Percentiles rank a stretch among this genome's conserved stretches.
Evolutionary conservation across 352 stramenopile genomes (phyloP).

Genomic region (Globisporangium cystogenes): DNA sequence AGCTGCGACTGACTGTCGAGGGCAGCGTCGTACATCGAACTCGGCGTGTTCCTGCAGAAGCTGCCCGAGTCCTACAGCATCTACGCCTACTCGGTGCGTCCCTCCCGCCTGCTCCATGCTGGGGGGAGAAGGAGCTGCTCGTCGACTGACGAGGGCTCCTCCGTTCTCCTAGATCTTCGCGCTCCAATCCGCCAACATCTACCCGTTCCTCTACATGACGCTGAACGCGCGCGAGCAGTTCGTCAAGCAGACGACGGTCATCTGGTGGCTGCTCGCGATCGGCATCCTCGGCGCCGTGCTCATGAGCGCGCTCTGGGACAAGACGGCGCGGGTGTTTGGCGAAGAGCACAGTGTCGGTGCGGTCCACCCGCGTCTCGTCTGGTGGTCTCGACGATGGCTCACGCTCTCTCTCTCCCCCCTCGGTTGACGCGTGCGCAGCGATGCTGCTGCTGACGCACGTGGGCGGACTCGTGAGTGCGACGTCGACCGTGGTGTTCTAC

Average conservation of each 20-base stretch:
- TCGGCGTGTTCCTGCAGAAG: slow-evolving; percentile 47
- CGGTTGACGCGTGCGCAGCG: slow-evolving; percentile 12
- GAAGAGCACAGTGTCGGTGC: slow-evolving; percentile 42
- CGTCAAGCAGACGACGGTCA: slow-evolving; percentile 30
- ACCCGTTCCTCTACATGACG: slow-evolving; percentile 64
- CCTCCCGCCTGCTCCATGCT: background rate
- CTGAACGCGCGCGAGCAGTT: slow-evolving; percentile 42
- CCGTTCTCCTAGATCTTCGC: slow-evolving; percentile 39
- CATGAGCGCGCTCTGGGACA: slow-evolving; percentile 49
- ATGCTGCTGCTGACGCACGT: slow-evolving; percentile 62
- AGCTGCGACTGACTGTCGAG: background rate
- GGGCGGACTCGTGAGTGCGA: slow-evolving; percentile 61
- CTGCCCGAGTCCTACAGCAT: slow-evolving; percentile 61
- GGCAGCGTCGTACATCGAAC: slow-evolving; percentile 42
- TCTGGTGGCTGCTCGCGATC: slow-evolving; percentile 52
- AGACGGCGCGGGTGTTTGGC: slow-evolving; percentile 46
- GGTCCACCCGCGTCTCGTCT: too few relatives aligned
- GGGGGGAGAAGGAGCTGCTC: too few relatives aligned
- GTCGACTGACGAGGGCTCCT: too few relatives aligned
- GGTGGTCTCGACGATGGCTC: too few relatives aligned
- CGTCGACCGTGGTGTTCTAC: slow-evolving; percentile 70
- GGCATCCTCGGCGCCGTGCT: slow-evolving; percentile 42
- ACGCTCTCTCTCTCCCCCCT: background rate
- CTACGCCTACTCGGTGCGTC: slow-evolving; percentile 55
- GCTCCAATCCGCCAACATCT: slow-evolving; percentile 64